Base-by-base conservation (phyloP, 116 monocot genomes). In the Zostera marina region DNA sequence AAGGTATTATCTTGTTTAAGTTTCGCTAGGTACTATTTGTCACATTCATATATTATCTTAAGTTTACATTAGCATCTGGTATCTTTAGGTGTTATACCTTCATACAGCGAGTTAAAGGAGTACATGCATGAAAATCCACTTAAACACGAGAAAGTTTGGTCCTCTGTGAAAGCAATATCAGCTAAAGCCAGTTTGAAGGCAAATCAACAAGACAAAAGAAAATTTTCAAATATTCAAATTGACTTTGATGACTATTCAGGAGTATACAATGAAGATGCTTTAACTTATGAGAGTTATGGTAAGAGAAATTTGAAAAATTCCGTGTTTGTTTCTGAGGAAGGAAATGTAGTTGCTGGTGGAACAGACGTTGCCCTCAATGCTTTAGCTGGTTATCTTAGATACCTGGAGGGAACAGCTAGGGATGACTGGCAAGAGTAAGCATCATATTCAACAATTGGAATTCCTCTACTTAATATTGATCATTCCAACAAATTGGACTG, bases 341-440 rank as follows among this genome's bases (percentile, higher is more conserved):
- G 75, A 56, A 76, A 26, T 62, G 64, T 76, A 62, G 82, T 96
- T 17, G 44, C 63, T 70, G 96, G 96, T 66, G 96, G 96, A 68
- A 79, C 85, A 5, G 68, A 73, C 54, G 59, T 41, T 65, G 67
- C 65, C 8, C 70, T 96, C 63, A 78, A 82, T 66, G 96, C 84
- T 48, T 70, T 96, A 54, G 68, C 89, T 60, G 96, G 82, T 49
- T 96, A 89, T 57, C 48, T 96, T 44, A 80, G 82, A 78, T 82
- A 96, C 65, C 67, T 89, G 44, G 96, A 96, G 56, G 96, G 88
- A 59, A 85, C 89, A 55, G 69, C 81, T 23, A 77, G 76, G 55
- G 79, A 80, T 58, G 82, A 89, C 76, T 96, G 82, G 82, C 89
- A 96, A 60, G 85, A 96, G 96, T 96, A 96, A 60, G 83, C 48